Evolutionary conservation across 2,329 filamentous ascomycete species (phyloP).

Genomic region (Cladophialophora bantiana): DNA sequence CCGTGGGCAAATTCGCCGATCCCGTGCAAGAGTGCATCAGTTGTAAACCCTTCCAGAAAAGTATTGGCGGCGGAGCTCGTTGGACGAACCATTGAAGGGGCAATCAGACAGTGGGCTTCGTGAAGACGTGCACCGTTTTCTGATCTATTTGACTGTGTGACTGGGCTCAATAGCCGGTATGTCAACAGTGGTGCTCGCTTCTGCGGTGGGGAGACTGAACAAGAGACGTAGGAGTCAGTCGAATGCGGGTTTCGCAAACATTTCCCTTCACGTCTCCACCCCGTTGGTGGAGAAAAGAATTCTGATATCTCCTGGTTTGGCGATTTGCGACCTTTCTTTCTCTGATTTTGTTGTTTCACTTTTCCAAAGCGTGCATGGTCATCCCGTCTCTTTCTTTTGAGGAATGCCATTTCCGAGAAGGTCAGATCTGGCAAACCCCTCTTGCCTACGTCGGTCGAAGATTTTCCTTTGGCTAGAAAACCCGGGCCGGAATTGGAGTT

Average conservation of each 20-base stretch:
- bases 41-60: slow-evolving; percentile 21
- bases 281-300: slow-evolving; percentile 27
- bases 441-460: slow-evolving; percentile 24
- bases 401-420: slow-evolving; percentile 40
- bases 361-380: neutral
- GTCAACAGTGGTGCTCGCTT: neutral
- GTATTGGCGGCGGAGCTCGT: slow-evolving; percentile 11
- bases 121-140: neutral
- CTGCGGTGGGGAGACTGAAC: slow-evolving; percentile 21
- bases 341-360: neutral
- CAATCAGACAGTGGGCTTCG: neutral
- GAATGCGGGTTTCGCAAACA: neutral
- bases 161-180: neutral
- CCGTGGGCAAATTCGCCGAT: slow-evolving; percentile 16
- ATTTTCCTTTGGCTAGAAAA: slow-evolving; percentile 35
- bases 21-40: slow-evolving; percentile 25
- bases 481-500: slow-evolving; percentile 31
- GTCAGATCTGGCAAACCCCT: slow-evolving; percentile 39
- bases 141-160: neutral
- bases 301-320: slow-evolving; percentile 22
- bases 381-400: slow-evolving; percentile 28
- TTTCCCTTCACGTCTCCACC: neutral
- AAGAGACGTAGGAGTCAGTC: slow-evolving; percentile 20
- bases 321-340: slow-evolving; percentile 4
- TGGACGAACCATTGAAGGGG: neutral